Evolutionary conservation across 768 basidiomycete genomes (phyloP).

Genomic region (Suillus ampliporus): DNA sequence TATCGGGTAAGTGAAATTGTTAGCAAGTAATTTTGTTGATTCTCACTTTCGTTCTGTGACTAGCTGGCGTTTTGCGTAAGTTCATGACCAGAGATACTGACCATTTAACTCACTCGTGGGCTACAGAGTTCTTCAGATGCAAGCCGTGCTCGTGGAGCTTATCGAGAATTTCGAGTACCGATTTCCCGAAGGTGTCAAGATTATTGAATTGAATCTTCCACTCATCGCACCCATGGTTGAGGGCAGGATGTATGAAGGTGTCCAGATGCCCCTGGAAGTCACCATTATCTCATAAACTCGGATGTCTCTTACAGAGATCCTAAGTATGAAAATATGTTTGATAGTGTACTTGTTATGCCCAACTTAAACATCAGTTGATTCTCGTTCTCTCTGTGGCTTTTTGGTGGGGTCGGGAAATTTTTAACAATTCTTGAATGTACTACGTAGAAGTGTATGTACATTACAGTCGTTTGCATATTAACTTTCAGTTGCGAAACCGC

Average conservation of each 20-base stretch:
- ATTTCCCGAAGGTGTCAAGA: conserved; percentile 37
- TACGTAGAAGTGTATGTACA: no score
- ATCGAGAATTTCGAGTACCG: conserved; percentile 42
- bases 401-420: no score
- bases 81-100: neutral
- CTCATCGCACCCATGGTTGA: conserved; percentile 41
- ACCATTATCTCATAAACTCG: conserved; percentile 17
- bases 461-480: no score
- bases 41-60: neutral
- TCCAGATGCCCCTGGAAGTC: conserved; percentile 42
- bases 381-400: neutral
- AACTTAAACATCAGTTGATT: no score
- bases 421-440: no score
- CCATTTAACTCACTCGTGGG: conserved; percentile 4
- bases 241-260: conserved; percentile 29
- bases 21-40: neutral
- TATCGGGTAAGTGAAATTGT: conserved; percentile 14
- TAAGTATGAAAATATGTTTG: no score
- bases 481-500: no score
- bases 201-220: conserved; percentile 36
- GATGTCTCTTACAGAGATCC: neutral
- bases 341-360: no score
- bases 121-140: conserved; percentile 39
- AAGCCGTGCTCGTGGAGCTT: conserved; percentile 39
- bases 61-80: conserved; percentile 22